Percentiles rank a stretch among this genome's conserved stretches.
Evolutionary conservation across 1,139 yeast species (phyloP).

Genomic region (Kodamaea alishanica): DNA sequence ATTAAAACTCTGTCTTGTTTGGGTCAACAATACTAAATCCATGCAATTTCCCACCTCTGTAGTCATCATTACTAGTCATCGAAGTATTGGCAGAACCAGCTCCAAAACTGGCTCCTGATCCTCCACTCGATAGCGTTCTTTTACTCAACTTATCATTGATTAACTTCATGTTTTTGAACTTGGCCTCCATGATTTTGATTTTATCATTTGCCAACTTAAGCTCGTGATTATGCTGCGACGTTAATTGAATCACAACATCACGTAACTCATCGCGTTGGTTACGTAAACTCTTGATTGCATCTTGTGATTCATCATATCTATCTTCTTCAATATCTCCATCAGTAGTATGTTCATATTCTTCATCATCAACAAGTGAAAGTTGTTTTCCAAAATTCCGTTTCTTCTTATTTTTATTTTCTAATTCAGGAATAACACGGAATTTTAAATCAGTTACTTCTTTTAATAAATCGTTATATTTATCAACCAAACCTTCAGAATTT

Average conservation of each 20-base stretch:
- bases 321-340: constrained; percentile 12
- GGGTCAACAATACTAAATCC: constrained; percentile 45
- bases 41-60: constrained; percentile 39
- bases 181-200: constrained; percentile 36
- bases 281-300: constrained; percentile 37
- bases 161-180: constrained; percentile 31
- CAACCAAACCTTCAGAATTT: constrained; percentile 26
- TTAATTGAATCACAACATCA: constrained; percentile 45
- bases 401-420: constrained; percentile 27
- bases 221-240: constrained; percentile 35
- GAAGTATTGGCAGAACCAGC: no score
- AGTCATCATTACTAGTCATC: background rate
- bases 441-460: constrained; percentile 44
- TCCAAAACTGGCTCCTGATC: constrained; percentile 1
- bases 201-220: constrained; percentile 42
- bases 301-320: constrained; percentile 21
- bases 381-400: constrained; percentile 19
- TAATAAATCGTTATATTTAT: constrained; percentile 37
- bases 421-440: constrained; percentile 37
- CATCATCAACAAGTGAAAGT: constrained; percentile 19
- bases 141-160: constrained; percentile 36
- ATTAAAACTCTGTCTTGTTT: constrained; percentile 17
- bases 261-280: constrained; percentile 58
- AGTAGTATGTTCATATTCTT: constrained; percentile 3
- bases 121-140: constrained; percentile 14